Conservation (phyloP, 331 rosid genomes). For the Phaseolus coccineus region DNA sequence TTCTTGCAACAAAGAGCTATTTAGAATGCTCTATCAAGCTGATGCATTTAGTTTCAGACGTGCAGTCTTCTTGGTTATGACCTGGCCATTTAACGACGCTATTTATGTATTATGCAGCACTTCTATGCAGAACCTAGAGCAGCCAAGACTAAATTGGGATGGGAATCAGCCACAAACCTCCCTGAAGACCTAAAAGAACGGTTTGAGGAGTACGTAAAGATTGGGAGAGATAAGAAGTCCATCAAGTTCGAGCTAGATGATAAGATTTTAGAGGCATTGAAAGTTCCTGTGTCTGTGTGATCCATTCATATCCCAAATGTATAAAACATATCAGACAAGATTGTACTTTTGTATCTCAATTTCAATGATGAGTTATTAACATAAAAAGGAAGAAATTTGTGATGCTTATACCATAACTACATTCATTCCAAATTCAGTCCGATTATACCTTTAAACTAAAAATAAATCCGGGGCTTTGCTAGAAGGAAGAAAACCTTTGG, state of each 20-base stretch:
- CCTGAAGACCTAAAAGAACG: constrained; percentile 82
- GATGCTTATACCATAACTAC: neutral
- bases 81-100: neutral
- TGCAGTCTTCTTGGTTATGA: neutral
- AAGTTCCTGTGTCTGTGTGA: constrained; percentile 77
- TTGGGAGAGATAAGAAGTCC: constrained; percentile 89
- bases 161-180: constrained; percentile 75
- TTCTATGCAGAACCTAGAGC: constrained; percentile 98
- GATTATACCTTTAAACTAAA: neutral
- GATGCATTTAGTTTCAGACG: neutral
- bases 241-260: constrained; percentile 89
- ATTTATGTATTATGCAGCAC: constrained; percentile 65
- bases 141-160: constrained; percentile 81
- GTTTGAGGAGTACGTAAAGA: constrained; percentile 83
- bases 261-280: constrained; percentile 79
- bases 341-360: constrained; percentile 19
- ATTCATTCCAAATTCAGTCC: neutral
- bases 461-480: neutral
- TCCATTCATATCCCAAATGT: constrained; percentile 27
- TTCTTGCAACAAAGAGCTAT: neutral
- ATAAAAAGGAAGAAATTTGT: neutral
- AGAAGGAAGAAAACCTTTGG: neutral
- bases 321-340: neutral
- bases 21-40: neutral
- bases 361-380: constrained; percentile 13